Conservation (phyloP, 2,329 filamentous ascomycete genomes). For the Rutstroemia sydowiana region DNA sequence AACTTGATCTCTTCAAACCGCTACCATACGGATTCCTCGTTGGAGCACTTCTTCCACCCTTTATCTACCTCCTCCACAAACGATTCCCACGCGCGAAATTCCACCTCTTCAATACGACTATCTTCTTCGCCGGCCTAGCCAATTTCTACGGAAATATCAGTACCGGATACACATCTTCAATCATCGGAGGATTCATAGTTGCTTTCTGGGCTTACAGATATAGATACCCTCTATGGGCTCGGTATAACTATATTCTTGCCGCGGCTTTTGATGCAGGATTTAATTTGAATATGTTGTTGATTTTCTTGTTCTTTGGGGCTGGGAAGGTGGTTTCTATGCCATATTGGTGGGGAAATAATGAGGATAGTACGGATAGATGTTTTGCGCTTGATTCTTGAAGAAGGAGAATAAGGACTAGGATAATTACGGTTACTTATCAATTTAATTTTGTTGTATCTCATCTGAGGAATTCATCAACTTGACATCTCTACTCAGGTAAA, state of each 20-base stretch:
- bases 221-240: conserved; percentile 49
- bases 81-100: conserved; percentile 44
- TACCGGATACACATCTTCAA: conserved; percentile 49
- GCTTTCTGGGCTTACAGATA: conserved; percentile 53
- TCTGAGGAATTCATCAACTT: too few relatives aligned
- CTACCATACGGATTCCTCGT: conserved; percentile 48
- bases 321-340: conserved; percentile 52
- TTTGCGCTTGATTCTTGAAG: conserved; percentile 38
- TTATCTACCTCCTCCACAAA: conserved; percentile 45
- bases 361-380: conserved; percentile 47
- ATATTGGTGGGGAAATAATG: conserved; percentile 58
- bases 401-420: not conserved
- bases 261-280: conserved; percentile 56
- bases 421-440: not conserved
- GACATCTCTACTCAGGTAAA: too few relatives aligned
- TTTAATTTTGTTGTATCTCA: too few relatives aligned
- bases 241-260: conserved; percentile 54
- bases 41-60: conserved; percentile 38
- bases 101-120: conserved; percentile 53
- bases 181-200: conserved; percentile 53
- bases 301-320: conserved; percentile 53
- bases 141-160: conserved; percentile 55
- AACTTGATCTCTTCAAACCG: conserved; percentile 38
- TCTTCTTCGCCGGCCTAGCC: conserved; percentile 50
- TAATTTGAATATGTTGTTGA: conserved; percentile 53